Base-by-base conservation (phyloP, 1,284 basidiomycete species). In the Ceratobasidium sp. region DNA sequence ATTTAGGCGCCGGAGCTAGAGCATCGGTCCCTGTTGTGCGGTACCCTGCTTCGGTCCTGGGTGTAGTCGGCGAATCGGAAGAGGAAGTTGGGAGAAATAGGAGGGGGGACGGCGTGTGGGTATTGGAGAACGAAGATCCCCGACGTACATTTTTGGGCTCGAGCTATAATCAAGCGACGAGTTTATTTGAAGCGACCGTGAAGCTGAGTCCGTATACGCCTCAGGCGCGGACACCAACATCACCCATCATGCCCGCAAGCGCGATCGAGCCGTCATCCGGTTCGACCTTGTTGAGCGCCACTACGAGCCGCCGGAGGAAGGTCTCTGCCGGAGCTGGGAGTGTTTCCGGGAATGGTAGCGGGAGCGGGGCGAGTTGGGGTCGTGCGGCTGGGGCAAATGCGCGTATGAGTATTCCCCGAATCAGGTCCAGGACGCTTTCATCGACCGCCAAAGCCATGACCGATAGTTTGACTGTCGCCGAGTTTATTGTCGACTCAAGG, bases 401-500 rank as follows among this genome's bases (percentile, higher is more conserved):
- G 7, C 18, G 43, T 44, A 44, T 43, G 11, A 30, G 26, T 32
- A 7, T 23, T 14, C 52, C 38, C 21, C 47, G 63, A 8, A 52
- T 44, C 46, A 72, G 69, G 26, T 74, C 70, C 7, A 75, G 79
- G 41, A 75, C 76, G 14, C 67, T 77, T 35, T 77, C 77, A 18
- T 77, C 75, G 63, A 47, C 73, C 9, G 71, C 57, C 21, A 62
- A 35, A n/a, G 69, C 63, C 11, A 30, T 47, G 9, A 38, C 73
- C 7, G 62, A 70, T 58, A 90, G 93, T 78, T 80, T 92, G 64
- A 79, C 93, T 23, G 86, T 92, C 18, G 86, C 86, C 16, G 92
- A 94, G 80, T 79, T 93, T 32, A 85, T 93, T 23, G 84, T 94
- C 16, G 92, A 94, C 80, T 88, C 90, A 71, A 91, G 89, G 79